A percentile compares a stretch with the other conserved stretches of the same genome.
Evolutionary conservation across 164 flowering plant genomes (phyloP).

Genomic region (Dillenia turbinata): DNA sequence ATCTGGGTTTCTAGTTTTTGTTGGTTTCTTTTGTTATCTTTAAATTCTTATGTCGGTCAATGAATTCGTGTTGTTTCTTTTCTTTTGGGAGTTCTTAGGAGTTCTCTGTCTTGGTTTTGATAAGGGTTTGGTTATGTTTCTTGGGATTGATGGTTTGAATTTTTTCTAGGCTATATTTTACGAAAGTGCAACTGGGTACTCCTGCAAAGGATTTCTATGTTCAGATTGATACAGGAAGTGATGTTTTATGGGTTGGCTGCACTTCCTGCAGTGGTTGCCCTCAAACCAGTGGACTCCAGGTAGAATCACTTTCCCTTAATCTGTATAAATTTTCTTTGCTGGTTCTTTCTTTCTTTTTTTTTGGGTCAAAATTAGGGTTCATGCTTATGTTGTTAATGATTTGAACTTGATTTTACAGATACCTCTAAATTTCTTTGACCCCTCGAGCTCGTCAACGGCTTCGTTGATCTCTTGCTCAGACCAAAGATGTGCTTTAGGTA

Average conservation of each 20-base stretch:
- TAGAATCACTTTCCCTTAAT: constrained; percentile 20
- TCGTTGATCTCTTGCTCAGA: constrained; percentile 58
- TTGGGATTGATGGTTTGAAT: not conserved
- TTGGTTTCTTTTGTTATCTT: not conserved
- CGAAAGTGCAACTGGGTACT: constrained; percentile 69
- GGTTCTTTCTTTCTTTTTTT: too few relatives aligned
- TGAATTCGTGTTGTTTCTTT: not conserved
- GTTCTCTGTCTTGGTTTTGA: not conserved
- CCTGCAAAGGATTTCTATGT: constrained; percentile 84
- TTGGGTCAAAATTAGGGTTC: too few relatives aligned
- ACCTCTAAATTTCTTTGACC: constrained; percentile 58
- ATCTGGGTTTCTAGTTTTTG: not conserved
- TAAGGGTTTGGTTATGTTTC: not conserved
- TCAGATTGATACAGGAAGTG: constrained; percentile 98
- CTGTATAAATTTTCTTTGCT: not conserved
- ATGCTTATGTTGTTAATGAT: too few relatives aligned
- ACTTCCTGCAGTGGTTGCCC: constrained; percentile 82
- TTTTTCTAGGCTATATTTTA: constrained; percentile 69
- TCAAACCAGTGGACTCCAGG: constrained; percentile 68
- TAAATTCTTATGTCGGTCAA: not conserved
- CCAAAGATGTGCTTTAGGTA: constrained; percentile 49
- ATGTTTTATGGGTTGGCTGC: constrained; percentile 90
- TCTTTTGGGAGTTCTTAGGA: not conserved
- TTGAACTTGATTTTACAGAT: constrained; percentile 37
- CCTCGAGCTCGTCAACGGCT: constrained; percentile 63